Conservation (phyloP, 352 stramenopile species). For the Globisporangium irregulare region DNA sequence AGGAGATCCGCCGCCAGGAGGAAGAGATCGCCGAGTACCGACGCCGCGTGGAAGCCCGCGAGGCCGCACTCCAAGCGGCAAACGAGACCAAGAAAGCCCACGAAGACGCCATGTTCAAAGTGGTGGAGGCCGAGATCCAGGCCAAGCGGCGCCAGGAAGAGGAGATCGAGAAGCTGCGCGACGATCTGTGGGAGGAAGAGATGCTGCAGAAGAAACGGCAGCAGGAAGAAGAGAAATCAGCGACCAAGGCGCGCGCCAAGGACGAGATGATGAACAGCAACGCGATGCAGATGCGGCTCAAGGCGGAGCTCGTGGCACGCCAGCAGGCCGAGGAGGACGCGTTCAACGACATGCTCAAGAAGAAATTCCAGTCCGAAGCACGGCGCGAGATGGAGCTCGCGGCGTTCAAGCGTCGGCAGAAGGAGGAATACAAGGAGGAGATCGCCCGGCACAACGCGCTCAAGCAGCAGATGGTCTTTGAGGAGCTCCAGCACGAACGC, state of each 20-base stretch:
- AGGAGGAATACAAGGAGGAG: slow-evolving; percentile 65
- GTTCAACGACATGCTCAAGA: slow-evolving; percentile 66
- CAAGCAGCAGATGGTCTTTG: slow-evolving; percentile 74
- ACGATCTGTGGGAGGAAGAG: slow-evolving; percentile 93
- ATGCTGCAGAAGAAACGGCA: slow-evolving; percentile 67
- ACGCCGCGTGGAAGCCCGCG: slow-evolving; percentile 40
- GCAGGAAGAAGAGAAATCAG: slow-evolving; percentile 69
- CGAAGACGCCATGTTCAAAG: slow-evolving; percentile 67
- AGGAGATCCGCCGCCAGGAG: slow-evolving; percentile 36
- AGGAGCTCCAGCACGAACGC: slow-evolving; percentile 75
- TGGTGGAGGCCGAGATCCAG: slow-evolving; percentile 85
- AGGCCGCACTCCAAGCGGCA: slow-evolving; percentile 53
- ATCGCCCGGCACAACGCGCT: slow-evolving; percentile 49
- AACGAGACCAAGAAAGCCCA: slow-evolving; percentile 64
- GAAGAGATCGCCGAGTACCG: slow-evolving; percentile 52
- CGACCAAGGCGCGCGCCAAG: slow-evolving; percentile 65
- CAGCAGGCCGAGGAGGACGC: slow-evolving; percentile 64
- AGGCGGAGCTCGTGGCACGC: slow-evolving; percentile 48
- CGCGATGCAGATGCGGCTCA: slow-evolving; percentile 54
- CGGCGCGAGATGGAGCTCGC: slow-evolving; percentile 63
- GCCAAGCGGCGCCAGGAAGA: slow-evolving; percentile 79
- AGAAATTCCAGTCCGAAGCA: slow-evolving; percentile 62
- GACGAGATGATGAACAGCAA: slow-evolving; percentile 89
- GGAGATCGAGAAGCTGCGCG: slow-evolving; percentile 83
- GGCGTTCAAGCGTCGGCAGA: slow-evolving; percentile 53